Evolutionary conservation across 768 basidiomycete species (phyloP).

Genomic region (Tulasnella sp.): DNA sequence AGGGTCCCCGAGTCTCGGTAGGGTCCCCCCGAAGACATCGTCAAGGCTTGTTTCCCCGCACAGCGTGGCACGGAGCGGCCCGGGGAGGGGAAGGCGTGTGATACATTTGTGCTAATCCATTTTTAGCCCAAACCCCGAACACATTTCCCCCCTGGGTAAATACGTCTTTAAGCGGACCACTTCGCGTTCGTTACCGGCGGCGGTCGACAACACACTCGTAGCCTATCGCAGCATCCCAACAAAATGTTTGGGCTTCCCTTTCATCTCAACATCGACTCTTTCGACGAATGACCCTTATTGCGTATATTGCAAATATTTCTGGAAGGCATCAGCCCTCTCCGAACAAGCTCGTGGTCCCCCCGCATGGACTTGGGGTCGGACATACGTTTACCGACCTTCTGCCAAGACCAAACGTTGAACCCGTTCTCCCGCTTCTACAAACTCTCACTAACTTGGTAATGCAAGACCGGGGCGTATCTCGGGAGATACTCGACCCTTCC

Average conservation of each 20-base stretch:
- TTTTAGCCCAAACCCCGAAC: background rate
- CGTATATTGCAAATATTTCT: background rate
- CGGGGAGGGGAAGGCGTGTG: background rate
- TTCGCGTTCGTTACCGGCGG: background rate
- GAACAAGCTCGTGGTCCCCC: background rate
- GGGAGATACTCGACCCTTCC: background rate
- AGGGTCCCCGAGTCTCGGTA: background rate
- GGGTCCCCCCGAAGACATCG: background rate
- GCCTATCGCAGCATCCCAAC: no score
- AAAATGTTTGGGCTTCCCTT: no score
- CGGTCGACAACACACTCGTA: no score
- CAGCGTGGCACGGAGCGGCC: background rate
- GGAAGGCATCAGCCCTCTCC: background rate
- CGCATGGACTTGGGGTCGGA: background rate
- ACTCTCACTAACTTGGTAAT: no score
- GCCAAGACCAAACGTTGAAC: no score
- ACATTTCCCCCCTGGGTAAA: background rate
- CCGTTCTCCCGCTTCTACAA: no score
- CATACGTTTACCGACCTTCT: background rate
- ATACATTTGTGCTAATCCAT: background rate
- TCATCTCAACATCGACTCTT: no score
- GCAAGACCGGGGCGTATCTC: background rate
- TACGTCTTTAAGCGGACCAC: background rate
- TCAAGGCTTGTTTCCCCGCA: background rate
- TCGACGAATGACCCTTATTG: no score